These are phyloP conservation scores for Diaporthe ilicicola DNA, from an alignment of 2,329 filamentous ascomycete genomes.

Conservation along the genomic window DNA sequence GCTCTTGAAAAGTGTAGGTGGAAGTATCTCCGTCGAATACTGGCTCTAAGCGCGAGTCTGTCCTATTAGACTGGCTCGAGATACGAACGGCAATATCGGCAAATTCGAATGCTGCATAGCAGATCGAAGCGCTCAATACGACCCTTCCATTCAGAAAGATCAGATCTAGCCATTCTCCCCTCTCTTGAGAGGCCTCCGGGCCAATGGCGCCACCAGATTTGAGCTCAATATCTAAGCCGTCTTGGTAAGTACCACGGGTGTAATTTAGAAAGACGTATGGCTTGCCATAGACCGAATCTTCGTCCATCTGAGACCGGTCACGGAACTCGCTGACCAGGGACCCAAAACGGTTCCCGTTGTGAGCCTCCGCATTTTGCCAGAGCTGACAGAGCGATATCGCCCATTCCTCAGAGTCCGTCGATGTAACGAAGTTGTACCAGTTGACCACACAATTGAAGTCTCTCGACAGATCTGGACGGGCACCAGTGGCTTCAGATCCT, in stretches of 20 bases:
- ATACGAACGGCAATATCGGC: background rate
- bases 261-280: background rate
- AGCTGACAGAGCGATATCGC: background rate
- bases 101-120: background rate
- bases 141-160: background rate
- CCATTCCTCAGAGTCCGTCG: background rate
- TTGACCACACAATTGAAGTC: background rate
- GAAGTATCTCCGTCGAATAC: background rate
- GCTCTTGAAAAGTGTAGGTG: background rate
- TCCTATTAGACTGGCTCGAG: background rate
- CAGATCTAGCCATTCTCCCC: background rate
- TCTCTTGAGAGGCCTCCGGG: background rate
- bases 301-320: background rate
- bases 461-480: background rate
- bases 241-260: background rate
- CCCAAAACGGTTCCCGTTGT: background rate
- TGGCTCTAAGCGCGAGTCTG: background rate
- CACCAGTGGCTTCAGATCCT: background rate
- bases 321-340: constrained; percentile 6
- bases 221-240: background rate
- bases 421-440: background rate
- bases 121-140: background rate
- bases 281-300: background rate
- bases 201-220: background rate
- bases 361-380: accelerated